Evolutionary conservation across 2,329 filamentous ascomycete genomes (phyloP), one percentile per base, ranked within the genome.

Genomic region (Delphinella strobiligena): DNA sequence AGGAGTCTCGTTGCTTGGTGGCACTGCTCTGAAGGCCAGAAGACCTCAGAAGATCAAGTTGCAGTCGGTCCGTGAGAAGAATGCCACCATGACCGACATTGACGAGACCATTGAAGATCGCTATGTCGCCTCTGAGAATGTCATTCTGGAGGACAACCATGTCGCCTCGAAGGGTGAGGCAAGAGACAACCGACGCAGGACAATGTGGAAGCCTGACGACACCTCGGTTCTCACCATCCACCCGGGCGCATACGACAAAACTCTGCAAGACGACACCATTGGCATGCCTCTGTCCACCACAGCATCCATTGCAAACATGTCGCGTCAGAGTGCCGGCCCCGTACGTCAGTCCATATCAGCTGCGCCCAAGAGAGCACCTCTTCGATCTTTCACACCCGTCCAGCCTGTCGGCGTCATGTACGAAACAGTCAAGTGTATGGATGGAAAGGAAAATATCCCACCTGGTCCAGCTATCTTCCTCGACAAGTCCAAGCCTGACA

Each of bases 381-480:
- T 63, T 19, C 63, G 61, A 42, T 61, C 63, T 17, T 51, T 72
- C 18, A 61, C 64, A 36, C 59, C 55, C 10, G 63, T 66, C 19
- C 67, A 35, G 10, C 37, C 36, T 3, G 39, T 39, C 14, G 18
- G 4, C 14, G 10, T 15, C 3, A 31, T 35, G 15, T n/a, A 32
- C n/a, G 15, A 29, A 9, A 36, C 31, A 3, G 30, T 33, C 31
- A 36, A 36, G 8, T 35, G 27, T 16, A 29, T 31, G n/a, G 66
- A 66, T 4, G 75, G 75, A 4, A 80, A 80, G 49, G 75, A 80
- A 53, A 80, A 80, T 45, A 51, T 77, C 4, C 74, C 74, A 11
- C 75, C 74, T 1, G 67, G 66, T 3, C 15, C 19, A 16, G 16
- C 36, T 27, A 19, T 31, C n/a, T n/a, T n/a, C n/a, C n/a, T n/a